Percentiles rank a stretch among this genome's conserved stretches.
These are phyloP conservation scores for Pulveroboletus sp. DNA, from an alignment of 1,284 basidiomycete species.

Conservation along the genomic window DNA sequence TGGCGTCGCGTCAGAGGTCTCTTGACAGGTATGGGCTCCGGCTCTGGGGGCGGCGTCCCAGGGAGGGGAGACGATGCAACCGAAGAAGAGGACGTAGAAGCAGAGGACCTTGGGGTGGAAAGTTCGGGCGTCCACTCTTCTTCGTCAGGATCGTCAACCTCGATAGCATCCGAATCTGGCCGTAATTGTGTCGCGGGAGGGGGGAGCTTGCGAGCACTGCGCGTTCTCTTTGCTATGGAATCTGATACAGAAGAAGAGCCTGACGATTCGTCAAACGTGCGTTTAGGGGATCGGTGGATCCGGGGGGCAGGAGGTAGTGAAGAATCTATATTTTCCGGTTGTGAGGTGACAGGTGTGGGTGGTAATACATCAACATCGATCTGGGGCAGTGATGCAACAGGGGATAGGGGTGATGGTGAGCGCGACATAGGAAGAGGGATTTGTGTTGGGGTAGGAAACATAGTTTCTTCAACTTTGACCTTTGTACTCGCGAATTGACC, in stretches of 20 bases:
- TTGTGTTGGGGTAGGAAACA: conserved; percentile 32
- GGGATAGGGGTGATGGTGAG: conserved; percentile 45
- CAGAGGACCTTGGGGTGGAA: conserved; percentile 44
- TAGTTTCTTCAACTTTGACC: conserved; percentile 28
- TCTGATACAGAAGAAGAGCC: conserved; percentile 48
- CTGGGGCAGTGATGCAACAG: conserved; percentile 31
- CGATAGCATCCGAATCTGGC: conserved; percentile 24
- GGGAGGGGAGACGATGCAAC: conserved; percentile 42
- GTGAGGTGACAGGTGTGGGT: conserved; percentile 26
- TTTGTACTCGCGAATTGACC: conserved; percentile 30
- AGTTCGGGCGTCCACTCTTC: conserved; percentile 46
- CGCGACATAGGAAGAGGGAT: conserved; percentile 48
- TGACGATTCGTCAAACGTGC: conserved; percentile 65
- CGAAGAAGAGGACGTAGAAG: conserved; percentile 44
- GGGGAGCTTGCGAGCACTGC: conserved; percentile 30
- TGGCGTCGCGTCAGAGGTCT: conserved; percentile 60
- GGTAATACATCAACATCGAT: conserved; percentile 35
- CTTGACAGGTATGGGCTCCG: conserved; percentile 32
- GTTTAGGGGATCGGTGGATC: conserved; percentile 57
- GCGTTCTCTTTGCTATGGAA: conserved; percentile 46
- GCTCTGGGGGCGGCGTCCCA: conserved; percentile 34
- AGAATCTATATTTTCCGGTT: conserved; percentile 22
- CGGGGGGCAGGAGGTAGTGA: conserved; percentile 37
- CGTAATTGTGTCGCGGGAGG: conserved; percentile 21
- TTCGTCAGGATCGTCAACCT: conserved; percentile 39